phyloP scores from a whole-genome alignment of 768 basidiomycete genomes.

The Crassisporium funariophilum region DNA sequence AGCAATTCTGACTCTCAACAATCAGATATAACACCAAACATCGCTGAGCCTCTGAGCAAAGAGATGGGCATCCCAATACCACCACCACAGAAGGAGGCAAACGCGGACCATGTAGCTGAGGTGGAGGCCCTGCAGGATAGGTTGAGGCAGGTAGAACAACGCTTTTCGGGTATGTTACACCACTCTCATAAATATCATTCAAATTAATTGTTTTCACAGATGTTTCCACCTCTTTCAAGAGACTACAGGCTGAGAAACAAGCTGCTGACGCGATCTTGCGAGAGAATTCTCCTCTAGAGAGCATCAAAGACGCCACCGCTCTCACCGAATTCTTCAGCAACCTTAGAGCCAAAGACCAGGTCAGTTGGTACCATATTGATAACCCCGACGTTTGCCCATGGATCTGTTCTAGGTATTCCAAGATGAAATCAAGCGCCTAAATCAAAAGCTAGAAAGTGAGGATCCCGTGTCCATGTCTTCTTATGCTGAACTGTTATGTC shows the following conservation, averaged over 20 bases:
- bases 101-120: conserved; percentile 24
- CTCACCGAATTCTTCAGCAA: conserved; percentile 75
- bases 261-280: conserved; percentile 69
- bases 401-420: conserved; percentile 53
- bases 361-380: conserved; percentile 34
- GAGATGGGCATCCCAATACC: not conserved
- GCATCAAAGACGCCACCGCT: conserved; percentile 62
- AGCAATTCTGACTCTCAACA: too few relatives aligned
- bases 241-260: conserved; percentile 69
- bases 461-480: not conserved
- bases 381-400: not conserved
- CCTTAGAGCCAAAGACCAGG: conserved; percentile 69
- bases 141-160: conserved; percentile 71
- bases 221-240: conserved; percentile 76
- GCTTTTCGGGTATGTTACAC: conserved; percentile 63
- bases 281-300: conserved; percentile 72
- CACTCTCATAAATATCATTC: not conserved
- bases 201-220: conserved; percentile 45
- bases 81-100: not conserved
- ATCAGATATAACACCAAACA: too few relatives aligned
- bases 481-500: conserved; percentile 2
- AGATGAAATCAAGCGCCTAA: conserved; percentile 79
- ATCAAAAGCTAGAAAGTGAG: conserved; percentile 73
- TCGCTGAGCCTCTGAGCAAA: too few relatives aligned
- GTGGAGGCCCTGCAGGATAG: conserved; percentile 66